phyloP scores from a whole-genome alignment of 2,329 filamentous ascomycete genomes.

The Ustulina deusta region DNA sequence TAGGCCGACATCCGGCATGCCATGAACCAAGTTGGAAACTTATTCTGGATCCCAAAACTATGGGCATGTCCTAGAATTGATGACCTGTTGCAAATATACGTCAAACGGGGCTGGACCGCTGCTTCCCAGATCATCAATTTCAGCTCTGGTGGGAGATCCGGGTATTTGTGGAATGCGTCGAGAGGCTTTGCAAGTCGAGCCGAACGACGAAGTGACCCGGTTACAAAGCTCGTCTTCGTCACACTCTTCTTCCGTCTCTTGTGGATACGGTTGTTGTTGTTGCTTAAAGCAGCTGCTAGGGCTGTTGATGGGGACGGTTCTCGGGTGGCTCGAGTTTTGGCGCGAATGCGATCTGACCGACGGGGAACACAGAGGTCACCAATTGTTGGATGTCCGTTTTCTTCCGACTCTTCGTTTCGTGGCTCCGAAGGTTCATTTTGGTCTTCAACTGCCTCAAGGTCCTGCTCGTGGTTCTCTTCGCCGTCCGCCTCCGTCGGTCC shows the following conservation, averaged over 20 bases:
- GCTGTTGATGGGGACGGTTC: slow-evolving; percentile 32
- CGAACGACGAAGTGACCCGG: slow-evolving; percentile 45
- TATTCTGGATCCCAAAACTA: slow-evolving; percentile 43
- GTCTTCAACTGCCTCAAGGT: slow-evolving; percentile 9
- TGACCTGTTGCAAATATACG: slow-evolving; percentile 50
- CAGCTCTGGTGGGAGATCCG: slow-evolving; percentile 46
- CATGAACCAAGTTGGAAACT: slow-evolving; percentile 47
- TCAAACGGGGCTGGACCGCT: slow-evolving; percentile 45
- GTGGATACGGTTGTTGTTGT: slow-evolving; percentile 24
- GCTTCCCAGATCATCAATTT: slow-evolving; percentile 51
- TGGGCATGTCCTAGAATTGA: slow-evolving; percentile 26
- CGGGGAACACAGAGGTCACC: slow-evolving; percentile 30
- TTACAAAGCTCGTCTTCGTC: not conserved
- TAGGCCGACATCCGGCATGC: slow-evolving; percentile 39
- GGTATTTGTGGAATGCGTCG: slow-evolving; percentile 47
- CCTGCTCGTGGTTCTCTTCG: slow-evolving; percentile 7
- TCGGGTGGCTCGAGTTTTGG: slow-evolving; percentile 16
- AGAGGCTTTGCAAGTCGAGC: slow-evolving; percentile 48
- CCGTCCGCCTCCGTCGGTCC: slow-evolving; percentile 14
- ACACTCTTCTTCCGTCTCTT: slow-evolving; percentile 26
- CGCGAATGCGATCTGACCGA: slow-evolving; percentile 37
- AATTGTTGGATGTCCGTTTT: slow-evolving; percentile 20
- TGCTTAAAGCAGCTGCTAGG: not conserved
- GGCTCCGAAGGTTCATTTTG: not conserved
- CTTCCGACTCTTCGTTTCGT: slow-evolving; percentile 6